Percentiles rank a stretch among this genome's conserved stretches.
Evolutionary conservation across 805 yeast species (phyloP).

Genomic region (Candida sphagnicola): DNA sequence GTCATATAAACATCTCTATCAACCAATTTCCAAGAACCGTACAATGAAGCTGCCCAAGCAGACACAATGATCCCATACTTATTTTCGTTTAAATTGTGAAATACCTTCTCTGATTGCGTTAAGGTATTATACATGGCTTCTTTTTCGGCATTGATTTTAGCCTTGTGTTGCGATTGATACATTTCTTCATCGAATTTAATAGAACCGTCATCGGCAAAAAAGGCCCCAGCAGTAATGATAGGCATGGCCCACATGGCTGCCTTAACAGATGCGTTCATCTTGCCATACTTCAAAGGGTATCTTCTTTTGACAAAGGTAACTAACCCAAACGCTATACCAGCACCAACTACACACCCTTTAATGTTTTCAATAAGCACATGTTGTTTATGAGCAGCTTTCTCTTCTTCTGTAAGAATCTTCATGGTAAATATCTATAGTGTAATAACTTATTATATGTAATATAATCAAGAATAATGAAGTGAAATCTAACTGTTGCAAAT

Average conservation of each 20-base stretch:
- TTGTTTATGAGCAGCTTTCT: constrained; percentile 59
- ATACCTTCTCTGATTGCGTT: constrained; percentile 44
- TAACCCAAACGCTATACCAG: constrained; percentile 50
- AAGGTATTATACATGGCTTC: constrained; percentile 49
- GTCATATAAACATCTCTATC: constrained; percentile 70
- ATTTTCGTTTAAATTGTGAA: constrained; percentile 47
- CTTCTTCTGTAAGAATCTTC: constrained; percentile 68
- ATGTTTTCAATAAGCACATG: constrained; percentile 58
- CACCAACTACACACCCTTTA: constrained; percentile 58
- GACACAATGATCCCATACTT: constrained; percentile 67
- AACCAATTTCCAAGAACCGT: constrained; percentile 69
- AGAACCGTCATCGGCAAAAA: constrained; percentile 70
- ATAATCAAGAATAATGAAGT: no score
- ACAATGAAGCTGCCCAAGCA: constrained; percentile 78
- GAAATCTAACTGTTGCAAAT: no score
- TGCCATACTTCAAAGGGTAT: constrained; percentile 46
- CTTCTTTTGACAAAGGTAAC: constrained; percentile 36
- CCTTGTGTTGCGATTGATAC: constrained; percentile 49
- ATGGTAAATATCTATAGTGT: no score
- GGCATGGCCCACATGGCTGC: constrained; percentile 70
- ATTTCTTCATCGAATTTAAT: constrained; percentile 56
- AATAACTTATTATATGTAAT: no score
- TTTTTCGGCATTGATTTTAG: constrained; percentile 41
- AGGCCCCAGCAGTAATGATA: constrained; percentile 56
- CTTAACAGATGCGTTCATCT: constrained; percentile 31